Evolutionary conservation across 2,329 filamentous ascomycete genomes (phyloP), one percentile per base, ranked within the genome.

Genomic region (Penicillium sp.): DNA sequence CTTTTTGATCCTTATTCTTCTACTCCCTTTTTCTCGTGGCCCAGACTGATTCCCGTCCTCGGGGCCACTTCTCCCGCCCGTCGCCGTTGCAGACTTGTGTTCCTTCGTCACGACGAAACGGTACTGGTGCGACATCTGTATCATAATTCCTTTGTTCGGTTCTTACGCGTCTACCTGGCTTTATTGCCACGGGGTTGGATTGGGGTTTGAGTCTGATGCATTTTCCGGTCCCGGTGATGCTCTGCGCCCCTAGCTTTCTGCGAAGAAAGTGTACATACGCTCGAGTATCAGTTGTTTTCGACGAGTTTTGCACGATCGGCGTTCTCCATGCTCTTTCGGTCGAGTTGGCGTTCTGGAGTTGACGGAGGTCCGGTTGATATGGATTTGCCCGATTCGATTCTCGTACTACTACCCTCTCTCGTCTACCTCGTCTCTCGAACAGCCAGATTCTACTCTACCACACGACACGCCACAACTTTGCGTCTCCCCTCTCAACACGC

Each of bases 41-140:
- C 21, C 31, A 2, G 8, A 37, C 35, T 22, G 48, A 48, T 33
- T 35, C 22, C 11, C 14, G 39, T 35, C 11, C n/a, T 19, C 24
- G 39, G 11, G 19, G 24, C 19, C 35, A n/a, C 22, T 47, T 39
- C 41, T 52, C 29, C 19, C 45, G 35, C 44, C 21, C 43, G 31
- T 55, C 44, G 47, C 51, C 48, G 52, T 43, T 53, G 35, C 58
- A 48, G 55, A 48, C 11, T 59, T 27, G 29, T 51, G 46, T 58
- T 60, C 21, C 55, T 53, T 53, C 44, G 48, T 56, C 59, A 65
- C 54, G 53, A 66, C 59, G 57, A 57, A 55, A 63, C 63, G 61
- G 53, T 62, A 47, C 59, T 55, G 48, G 54, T 55, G 57, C 59
- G 53, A 59, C 57, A 55, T 60, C 49, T 68, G 68, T 72, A 71